Conservation (phyloP, 192 early-diverging fungal genomes). For the Dimargaris verticillata region DNA sequence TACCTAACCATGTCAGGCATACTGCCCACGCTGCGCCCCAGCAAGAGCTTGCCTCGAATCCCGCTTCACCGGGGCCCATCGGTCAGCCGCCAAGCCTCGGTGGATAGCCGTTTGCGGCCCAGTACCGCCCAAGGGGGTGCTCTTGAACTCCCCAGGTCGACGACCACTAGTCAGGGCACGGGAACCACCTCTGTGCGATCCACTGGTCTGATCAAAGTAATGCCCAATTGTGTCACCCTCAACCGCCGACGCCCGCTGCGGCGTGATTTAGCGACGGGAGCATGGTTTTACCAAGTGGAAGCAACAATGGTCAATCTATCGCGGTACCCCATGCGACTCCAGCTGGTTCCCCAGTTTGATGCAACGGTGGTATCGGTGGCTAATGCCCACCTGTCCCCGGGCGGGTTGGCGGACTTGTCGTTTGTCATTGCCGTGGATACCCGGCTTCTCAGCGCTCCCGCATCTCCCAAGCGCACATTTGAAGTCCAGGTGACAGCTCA, state of each 20-base stretch:
- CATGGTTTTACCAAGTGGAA: background rate
- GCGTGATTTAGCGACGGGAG: background rate
- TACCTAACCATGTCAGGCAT: background rate
- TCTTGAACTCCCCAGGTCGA: background rate
- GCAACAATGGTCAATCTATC: slow-evolving; percentile 4
- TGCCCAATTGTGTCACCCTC: background rate
- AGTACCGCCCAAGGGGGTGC: background rate
- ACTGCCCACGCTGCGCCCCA: background rate
- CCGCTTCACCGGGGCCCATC: background rate
- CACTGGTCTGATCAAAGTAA: background rate
- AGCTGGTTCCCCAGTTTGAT: slow-evolving; percentile 1
- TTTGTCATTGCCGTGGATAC: slow-evolving; percentile 6
- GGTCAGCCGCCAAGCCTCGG: no score
- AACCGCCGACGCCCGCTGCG: background rate
- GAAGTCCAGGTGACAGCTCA: no score
- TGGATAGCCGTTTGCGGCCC: background rate
- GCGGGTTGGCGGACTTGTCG: background rate
- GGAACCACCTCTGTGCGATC: background rate
- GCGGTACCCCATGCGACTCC: background rate
- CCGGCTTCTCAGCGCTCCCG: no score
- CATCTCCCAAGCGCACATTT: no score
- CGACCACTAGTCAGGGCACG: background rate
- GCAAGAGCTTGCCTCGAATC: background rate
- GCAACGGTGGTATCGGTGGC: slow-evolving; percentile 5
- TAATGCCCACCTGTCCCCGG: slow-evolving; percentile 11